These are phyloP conservation scores for Centaurea solstitialis DNA, from an alignment of 129 eudicot genomes.

Conservation along the genomic window DNA sequence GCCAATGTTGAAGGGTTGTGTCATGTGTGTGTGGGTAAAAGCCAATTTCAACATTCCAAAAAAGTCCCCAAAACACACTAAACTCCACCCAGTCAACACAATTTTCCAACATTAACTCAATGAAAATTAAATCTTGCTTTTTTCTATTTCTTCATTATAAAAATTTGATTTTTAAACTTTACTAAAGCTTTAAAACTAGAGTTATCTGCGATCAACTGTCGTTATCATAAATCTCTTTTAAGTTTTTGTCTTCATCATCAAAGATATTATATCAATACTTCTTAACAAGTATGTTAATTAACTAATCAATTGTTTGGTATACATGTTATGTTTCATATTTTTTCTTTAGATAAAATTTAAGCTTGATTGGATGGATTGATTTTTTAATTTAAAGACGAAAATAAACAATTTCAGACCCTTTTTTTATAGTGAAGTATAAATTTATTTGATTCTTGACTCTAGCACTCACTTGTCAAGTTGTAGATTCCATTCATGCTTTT, in stretches of 20 bases:
- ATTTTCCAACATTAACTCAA: conserved; percentile 7
- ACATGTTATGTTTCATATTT: neutral
- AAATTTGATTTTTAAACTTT: neutral
- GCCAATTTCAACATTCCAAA: conserved; percentile 21
- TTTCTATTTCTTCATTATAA: neutral
- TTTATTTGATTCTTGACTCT: neutral
- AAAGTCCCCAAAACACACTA: conserved; percentile 3
- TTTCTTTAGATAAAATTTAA: neutral
- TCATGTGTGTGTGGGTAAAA: conserved; percentile 5
- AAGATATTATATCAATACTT: neutral
- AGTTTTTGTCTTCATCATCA: conserved; percentile 4
- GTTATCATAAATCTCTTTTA: neutral
- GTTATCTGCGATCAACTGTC: neutral
- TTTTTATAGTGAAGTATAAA: neutral
- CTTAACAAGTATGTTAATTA: neutral
- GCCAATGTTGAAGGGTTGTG: conserved; percentile 36
- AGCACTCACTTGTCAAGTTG: neutral
- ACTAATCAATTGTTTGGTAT: neutral
- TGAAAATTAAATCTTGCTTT: neutral
- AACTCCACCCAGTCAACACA: conserved; percentile 19
- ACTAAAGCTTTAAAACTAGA: neutral
- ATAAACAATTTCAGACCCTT: neutral
- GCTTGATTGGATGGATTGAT: neutral
- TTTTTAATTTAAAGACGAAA: neutral
- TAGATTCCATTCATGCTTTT: neutral